Evolutionary conservation across 495 filamentous ascomycete genomes (phyloP), one percentile per base, ranked within the genome.

Genomic region (Cairneyella variabilis): DNA sequence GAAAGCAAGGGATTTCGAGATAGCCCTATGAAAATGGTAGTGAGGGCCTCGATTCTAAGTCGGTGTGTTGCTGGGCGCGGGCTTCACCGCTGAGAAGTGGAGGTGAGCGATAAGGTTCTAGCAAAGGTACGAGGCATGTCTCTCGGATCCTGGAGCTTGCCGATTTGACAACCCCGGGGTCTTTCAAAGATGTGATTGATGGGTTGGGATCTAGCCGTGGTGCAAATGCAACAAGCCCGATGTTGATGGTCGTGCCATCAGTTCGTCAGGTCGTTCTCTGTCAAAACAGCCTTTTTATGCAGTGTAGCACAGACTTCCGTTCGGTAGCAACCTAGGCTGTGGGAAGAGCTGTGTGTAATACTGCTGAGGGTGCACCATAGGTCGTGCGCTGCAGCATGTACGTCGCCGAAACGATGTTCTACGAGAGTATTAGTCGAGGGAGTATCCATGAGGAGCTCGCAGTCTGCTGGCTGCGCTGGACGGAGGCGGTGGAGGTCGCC

Each of bases 71-170:
- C 18, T 20, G 34, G 48, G 21, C 44, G 30, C 46, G 30, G 46
- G 9, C 48, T 42, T 21, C 48, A 51, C 48, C 48, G 48, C 48
- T 51, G 21, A 41, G 38, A 17, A 14, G 7, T 32, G 28, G 28
- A 32, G 28, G 6, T 32, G 28, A 32, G 28, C 28, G 28, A 14
- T 32, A 32, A 32, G 28, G 28, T 32, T 32, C 28, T 32, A 32
- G 28, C 6, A 32, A 32, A 32, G 6, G 28, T 6, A 32, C 28
- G 14, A 14, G 28, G 40, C n/a, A n/a, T n/a, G n/a, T n/a, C 6
- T 32, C 28, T 36, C 48, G 39, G 40, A 52, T 23, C 48, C 48
- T 57, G 48, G 39, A 52, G 48, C 41, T 16, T 52, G 48, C 36
- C 30, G 54, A 38, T 36, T 10, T 34, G 41, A 20, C n/a, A 23